Conservation (phyloP, 768 basidiomycete species). For the Russula lepida region DNA sequence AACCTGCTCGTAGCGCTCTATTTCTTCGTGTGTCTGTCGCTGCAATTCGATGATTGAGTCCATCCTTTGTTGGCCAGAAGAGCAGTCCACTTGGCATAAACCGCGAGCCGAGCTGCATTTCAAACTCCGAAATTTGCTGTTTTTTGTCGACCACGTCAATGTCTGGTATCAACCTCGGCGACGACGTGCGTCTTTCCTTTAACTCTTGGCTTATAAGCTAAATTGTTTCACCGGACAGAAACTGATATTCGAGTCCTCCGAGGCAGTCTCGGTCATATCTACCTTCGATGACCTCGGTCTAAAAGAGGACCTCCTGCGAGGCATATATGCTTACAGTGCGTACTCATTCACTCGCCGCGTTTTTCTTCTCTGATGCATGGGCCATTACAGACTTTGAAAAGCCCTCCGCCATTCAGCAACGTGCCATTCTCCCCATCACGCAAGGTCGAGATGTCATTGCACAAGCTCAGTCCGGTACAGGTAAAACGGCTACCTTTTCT, state of each 20-base stretch:
- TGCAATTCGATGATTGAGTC: conserved; percentile 93
- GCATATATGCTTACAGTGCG: conserved; percentile 96
- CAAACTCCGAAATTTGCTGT: conserved; percentile 9
- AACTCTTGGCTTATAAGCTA: background rate
- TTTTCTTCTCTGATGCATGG: background rate
- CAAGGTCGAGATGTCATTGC: conserved; percentile 97
- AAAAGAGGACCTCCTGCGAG: conserved; percentile 92
- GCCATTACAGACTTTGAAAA: conserved; percentile 74
- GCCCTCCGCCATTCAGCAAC: conserved; percentile 97
- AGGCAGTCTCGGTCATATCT: conserved; percentile 80
- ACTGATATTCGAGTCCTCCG: conserved; percentile 93
- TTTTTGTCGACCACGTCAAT: conserved; percentile 33
- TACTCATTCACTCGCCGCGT: conserved; percentile 15
- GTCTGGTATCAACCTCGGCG: conserved; percentile 77
- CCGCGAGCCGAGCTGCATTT: background rate
- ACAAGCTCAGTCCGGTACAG: conserved; percentile 97
- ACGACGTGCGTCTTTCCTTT: conserved; percentile 52
- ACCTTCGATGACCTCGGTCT: conserved; percentile 86
- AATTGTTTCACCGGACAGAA: conserved; percentile 39
- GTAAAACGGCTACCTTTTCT: conserved; percentile 99
- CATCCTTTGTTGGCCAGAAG: conserved; percentile 37
- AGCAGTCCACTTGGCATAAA: background rate
- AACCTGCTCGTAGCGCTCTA: conserved; percentile 85
- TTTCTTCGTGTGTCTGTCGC: conserved; percentile 91
- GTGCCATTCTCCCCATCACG: conserved; percentile 92